Conservation (phyloP, 371 early-diverging fungal species). For the Cokeromyces recurvatus region DNA sequence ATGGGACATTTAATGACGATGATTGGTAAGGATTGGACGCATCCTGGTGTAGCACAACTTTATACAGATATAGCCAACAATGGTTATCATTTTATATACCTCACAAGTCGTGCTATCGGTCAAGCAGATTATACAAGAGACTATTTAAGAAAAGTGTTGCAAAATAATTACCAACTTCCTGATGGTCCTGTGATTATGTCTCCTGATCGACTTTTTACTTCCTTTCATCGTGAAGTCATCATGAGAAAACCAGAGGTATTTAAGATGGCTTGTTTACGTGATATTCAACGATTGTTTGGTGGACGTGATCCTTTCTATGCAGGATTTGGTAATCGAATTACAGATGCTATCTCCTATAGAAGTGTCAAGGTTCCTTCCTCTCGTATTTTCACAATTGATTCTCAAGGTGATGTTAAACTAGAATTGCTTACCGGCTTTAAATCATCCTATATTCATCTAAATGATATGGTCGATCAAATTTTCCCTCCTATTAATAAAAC, state of each 20-base stretch:
- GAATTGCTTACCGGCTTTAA: constrained; percentile 81
- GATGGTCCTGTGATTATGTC: constrained; percentile 97
- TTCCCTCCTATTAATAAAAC: constrained; percentile 71
- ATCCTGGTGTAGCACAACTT: constrained; percentile 93
- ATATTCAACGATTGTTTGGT: constrained; percentile 84
- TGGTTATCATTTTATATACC: constrained; percentile 95
- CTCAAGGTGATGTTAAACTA: constrained; percentile 86
- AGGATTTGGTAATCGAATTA: constrained; percentile 98
- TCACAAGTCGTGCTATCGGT: constrained; percentile 96
- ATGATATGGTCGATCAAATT: constrained; percentile 94
- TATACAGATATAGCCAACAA: constrained; percentile 93
- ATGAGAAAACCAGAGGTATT: constrained; percentile 95
- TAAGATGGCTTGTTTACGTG: constrained; percentile 95
- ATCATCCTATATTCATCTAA: constrained; percentile 82
- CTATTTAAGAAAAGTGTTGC: constrained; percentile 88
- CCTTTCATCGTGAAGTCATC: constrained; percentile 94
- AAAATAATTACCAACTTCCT: constrained; percentile 86
- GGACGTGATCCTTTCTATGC: constrained; percentile 88
- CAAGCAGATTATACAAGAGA: constrained; percentile 91
- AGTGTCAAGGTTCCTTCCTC: constrained; percentile 90
- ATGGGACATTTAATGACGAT: constrained; percentile 96
- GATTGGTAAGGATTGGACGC: constrained; percentile 99
- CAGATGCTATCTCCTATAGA: constrained; percentile 92
- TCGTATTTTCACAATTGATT: constrained; percentile 96
- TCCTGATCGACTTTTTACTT: constrained; percentile 94